Evolutionary conservation across 345 rosid genomes (phyloP).

Genomic region (sweet orange (Citrus sinensis)): DNA sequence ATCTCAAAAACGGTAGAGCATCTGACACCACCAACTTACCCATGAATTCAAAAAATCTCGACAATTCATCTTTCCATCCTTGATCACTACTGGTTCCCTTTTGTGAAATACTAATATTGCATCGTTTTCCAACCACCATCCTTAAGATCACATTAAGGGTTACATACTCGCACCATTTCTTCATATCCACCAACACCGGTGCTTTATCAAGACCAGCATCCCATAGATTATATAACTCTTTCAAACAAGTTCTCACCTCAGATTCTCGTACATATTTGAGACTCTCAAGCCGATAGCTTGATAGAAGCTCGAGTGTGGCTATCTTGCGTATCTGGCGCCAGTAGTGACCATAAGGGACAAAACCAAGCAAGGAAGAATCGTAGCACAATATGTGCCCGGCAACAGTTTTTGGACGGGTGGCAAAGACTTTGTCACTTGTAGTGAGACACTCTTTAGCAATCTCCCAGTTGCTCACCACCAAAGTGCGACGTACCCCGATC

Average conservation of each 20-base stretch:
- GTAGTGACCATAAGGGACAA: constrained; percentile 24
- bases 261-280: not conserved
- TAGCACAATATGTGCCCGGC: constrained; percentile 16
- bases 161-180: not conserved
- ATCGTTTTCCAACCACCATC: not conserved
- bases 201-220: too few relatives aligned
- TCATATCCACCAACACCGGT: not conserved
- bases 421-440: constrained; percentile 21
- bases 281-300: constrained; percentile 22
- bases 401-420: constrained; percentile 28
- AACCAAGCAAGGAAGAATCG: constrained; percentile 18
- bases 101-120: not conserved
- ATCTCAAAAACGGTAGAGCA: not conserved
- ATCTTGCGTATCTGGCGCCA: constrained; percentile 24
- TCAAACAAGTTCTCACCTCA: not conserved
- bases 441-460: constrained; percentile 31
- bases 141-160: not conserved
- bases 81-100: not conserved
- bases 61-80: not conserved
- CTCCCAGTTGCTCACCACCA: too few relatives aligned
- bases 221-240: not conserved
- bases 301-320: constrained; percentile 24
- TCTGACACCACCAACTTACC: not conserved
- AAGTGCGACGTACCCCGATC: too few relatives aligned
- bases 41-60: not conserved